Base-by-base conservation (phyloP, 208 protist species). In the Wallacemonas sp. region DNA sequence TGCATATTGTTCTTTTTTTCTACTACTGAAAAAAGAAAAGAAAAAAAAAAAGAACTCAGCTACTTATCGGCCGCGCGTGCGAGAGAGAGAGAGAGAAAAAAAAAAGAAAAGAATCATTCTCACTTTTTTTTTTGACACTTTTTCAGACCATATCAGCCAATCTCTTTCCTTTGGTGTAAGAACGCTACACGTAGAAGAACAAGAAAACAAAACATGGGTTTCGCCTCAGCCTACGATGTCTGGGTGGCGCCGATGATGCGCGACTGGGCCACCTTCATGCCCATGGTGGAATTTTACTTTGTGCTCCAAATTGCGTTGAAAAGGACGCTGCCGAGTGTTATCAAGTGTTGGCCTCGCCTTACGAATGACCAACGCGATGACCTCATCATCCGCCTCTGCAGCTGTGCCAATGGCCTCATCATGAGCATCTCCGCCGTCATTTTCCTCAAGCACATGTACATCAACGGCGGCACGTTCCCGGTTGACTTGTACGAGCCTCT, bases 281-380 rank as follows among this genome's bases (percentile, higher is more conserved):
- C 79, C 3, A 77, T 86, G 68, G 41, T 91, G 6, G 62, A 60
- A 42, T 76, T 84, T n/a, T 94, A 77, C 72, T 84, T 91, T 68
- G 24, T 59, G 8, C 42, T 82, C 4, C 82, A 94, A 47, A 79
- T 69, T 45, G 17, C 56, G 1, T 28, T 79, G 19, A 51, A 58
- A 15, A 66, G 62, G 33, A 27, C 80, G 11, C 65, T 89, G 38
- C 74, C 75, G 33, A 49, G 30, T 24, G 19, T 63, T 0, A 76
- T 88, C 36, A 63, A 70, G 1, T 62, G 74, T 31, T 94, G 78
- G 66, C 44, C 47, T 27, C 58, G 58, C 1, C 67, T 94, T 14
- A 56, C 64, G 4, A 49, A 17, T 6, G 54, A 47, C 8, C 60
- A 90, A 33, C 72, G 70, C 53, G 75, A 82, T 1, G 84, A 93